Conservation (phyloP, 495 filamentous ascomycete genomes). For the Neurospora pannonica region DNA sequence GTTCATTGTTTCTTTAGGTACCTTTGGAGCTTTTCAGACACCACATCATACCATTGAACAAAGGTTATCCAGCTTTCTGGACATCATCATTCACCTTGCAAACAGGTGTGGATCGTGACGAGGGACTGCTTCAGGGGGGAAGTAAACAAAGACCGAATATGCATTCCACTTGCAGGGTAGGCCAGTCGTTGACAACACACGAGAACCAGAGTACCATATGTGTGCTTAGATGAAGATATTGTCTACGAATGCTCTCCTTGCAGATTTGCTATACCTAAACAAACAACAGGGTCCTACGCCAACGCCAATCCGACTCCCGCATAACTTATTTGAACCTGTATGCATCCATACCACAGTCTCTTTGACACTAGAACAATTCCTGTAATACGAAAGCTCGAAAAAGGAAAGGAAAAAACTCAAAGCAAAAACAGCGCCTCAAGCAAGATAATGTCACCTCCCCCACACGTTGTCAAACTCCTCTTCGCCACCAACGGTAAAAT, state of each 20-base stretch:
- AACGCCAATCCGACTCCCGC: background rate
- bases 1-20: too few species aligned
- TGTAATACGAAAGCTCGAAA: background rate
- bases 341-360: background rate
- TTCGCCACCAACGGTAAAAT: conserved; percentile 14
- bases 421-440: background rate
- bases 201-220: background rate
- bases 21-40: background rate
- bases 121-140: background rate
- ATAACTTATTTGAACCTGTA: background rate
- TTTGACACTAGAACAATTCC: background rate
- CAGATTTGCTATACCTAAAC: background rate
- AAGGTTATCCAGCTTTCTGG: background rate
- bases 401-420: background rate
- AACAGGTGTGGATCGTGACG: background rate
- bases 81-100: background rate
- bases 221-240: background rate
- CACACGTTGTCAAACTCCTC: conserved; percentile 26
- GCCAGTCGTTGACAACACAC: background rate
- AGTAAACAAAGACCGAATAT: background rate
- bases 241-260: background rate
- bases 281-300: background rate
- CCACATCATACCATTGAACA: background rate
- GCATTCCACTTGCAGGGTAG: background rate
- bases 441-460: conserved; percentile 12